Percentiles rank a stretch among this genome's conserved stretches.
Conservation (phyloP, 441 rosid genomes). For the Mallotus japonicus region DNA sequence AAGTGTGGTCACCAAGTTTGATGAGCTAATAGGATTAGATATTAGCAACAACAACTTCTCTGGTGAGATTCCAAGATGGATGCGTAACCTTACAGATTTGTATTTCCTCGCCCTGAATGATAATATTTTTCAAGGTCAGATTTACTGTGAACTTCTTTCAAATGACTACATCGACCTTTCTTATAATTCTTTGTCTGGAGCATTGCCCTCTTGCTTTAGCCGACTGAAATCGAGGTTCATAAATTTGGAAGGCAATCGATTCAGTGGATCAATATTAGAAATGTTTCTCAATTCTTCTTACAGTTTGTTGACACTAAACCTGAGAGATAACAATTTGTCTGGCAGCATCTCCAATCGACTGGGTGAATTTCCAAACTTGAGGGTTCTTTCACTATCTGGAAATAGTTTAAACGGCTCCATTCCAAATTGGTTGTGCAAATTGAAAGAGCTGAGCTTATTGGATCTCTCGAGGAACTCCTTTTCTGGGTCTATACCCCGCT, state of each 20-base stretch:
- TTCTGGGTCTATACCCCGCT: constrained; percentile 22
- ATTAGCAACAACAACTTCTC: neutral
- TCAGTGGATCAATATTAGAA: neutral
- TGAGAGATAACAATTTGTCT: neutral
- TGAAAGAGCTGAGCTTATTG: constrained; percentile 15
- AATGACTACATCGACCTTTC: neutral
- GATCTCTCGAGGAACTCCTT: constrained; percentile 29
- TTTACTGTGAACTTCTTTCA: neutral
- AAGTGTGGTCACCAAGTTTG: neutral
- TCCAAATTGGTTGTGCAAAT: neutral
- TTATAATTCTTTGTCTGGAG: neutral
- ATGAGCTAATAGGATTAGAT: neutral
- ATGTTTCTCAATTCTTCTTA: neutral
- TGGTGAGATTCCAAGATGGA: constrained; percentile 7
- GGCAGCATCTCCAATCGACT: neutral
- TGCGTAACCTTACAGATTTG: neutral
- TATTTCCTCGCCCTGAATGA: neutral
- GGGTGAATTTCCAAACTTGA: neutral
- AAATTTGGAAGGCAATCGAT: constrained; percentile 5
- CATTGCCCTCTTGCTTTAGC: neutral
- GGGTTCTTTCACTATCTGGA: neutral
- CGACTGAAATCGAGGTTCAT: neutral
- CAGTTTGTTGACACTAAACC: neutral
- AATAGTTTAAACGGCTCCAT: neutral
- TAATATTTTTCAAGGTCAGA: neutral